Conservation (phyloP, 108 stramenopile genomes). For the Asterionellopsis glacialis region DNA sequence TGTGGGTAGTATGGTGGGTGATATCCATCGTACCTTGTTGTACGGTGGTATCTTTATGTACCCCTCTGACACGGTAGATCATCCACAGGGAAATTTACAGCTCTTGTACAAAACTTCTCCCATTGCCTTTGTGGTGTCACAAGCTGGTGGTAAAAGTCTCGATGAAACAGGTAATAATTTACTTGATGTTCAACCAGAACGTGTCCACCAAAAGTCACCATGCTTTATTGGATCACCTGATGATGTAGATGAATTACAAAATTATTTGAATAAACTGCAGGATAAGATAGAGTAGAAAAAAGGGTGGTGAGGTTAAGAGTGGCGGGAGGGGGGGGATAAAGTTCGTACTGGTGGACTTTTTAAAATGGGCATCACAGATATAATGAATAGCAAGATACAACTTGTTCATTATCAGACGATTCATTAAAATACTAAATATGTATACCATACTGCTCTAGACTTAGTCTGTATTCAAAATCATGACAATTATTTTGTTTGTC, state of each 20-base stretch:
- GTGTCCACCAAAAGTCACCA: slow-evolving; percentile 75
- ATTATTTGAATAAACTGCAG: slow-evolving; percentile 27
- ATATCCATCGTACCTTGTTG: slow-evolving; percentile 96
- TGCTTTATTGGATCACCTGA: slow-evolving; percentile 84
- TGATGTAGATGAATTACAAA: slow-evolving; percentile 75
- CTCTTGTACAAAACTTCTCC: slow-evolving; percentile 87
- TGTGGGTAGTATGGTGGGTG: slow-evolving; percentile 98
- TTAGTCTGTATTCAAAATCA: too few species aligned
- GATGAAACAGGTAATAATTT: slow-evolving; percentile 46
- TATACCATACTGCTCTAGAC: too few species aligned
- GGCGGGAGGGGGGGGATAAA: too few species aligned
- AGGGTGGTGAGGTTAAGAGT: too few species aligned
- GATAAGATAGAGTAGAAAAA: too few species aligned
- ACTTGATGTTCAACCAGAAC: slow-evolving; percentile 49
- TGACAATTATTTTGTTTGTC: too few species aligned
- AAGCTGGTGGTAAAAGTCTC: slow-evolving; percentile 85
- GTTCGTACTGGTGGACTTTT: too few species aligned
- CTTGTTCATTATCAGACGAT: too few species aligned
- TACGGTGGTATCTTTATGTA: slow-evolving; percentile 98
- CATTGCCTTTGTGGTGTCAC: slow-evolving; percentile 92
- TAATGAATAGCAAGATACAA: too few species aligned
- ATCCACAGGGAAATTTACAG: slow-evolving; percentile 84
- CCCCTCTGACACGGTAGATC: slow-evolving; percentile 74
- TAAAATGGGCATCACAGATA: too few species aligned
- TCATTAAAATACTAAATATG: too few species aligned